Evolutionary conservation across 306 rosid species (phyloP).

Genomic region (Lupinus albus): DNA sequence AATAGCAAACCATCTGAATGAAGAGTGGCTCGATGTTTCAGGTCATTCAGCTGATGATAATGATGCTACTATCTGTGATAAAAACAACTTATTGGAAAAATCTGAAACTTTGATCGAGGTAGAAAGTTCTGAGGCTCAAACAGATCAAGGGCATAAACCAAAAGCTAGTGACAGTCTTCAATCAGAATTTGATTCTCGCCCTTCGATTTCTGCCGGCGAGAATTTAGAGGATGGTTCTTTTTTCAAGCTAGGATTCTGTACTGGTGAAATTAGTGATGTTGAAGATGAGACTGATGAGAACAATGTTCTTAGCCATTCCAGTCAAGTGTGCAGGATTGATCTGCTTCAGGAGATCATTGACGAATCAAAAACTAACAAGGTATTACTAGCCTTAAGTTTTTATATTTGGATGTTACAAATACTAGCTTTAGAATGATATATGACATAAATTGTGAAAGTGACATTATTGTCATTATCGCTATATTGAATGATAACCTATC

Average conservation of each 20-base stretch:
- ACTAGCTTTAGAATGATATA: neutral
- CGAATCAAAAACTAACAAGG: constrained; percentile 87
- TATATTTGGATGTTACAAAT: constrained; percentile 8
- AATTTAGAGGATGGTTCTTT: constrained; percentile 35
- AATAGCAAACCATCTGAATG: constrained; percentile 15
- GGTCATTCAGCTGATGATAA: constrained; percentile 25
- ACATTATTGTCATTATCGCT: neutral
- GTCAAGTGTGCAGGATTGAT: constrained; percentile 54
- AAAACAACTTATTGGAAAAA: constrained; percentile 32
- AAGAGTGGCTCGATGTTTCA: constrained; percentile 37
- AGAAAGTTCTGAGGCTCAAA: constrained; percentile 41
- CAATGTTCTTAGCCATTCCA: constrained; percentile 42
- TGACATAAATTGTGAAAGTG: constrained; percentile 1
- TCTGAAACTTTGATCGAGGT: constrained; percentile 30
- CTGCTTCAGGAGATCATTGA: constrained; percentile 78
- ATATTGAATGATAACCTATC: constrained; percentile 19
- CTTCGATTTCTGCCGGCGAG: constrained; percentile 9
- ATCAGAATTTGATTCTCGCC: constrained; percentile 30
- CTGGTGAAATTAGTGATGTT: constrained; percentile 40
- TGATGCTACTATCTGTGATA: constrained; percentile 17
- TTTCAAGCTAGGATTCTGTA: constrained; percentile 31
- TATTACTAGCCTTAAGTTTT: constrained; percentile 41
- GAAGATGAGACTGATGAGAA: constrained; percentile 44
- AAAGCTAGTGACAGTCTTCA: constrained; percentile 39
- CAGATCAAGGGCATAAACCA: constrained; percentile 22